Evolutionary conservation across 148 eudicot species (phyloP).

Genomic region (Salicornia ramosissima): DNA sequence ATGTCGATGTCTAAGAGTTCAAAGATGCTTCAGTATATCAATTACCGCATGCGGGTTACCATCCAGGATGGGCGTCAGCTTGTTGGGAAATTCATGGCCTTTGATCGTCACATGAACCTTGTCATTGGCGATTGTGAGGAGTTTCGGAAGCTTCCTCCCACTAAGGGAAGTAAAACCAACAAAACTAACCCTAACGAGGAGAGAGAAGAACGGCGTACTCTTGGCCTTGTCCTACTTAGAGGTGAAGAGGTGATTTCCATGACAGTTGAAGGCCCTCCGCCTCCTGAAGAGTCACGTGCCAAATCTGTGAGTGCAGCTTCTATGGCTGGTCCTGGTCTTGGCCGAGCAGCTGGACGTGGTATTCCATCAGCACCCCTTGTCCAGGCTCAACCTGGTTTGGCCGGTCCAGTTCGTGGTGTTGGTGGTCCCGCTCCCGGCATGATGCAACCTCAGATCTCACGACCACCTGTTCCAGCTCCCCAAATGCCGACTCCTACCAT

Average conservation of each 20-base stretch:
- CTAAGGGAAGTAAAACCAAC: conserved; percentile 43
- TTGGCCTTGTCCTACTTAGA: conserved; percentile 80
- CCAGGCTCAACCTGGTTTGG: conserved; percentile 77
- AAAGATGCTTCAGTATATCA: conserved; percentile 93
- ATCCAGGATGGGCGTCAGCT: conserved; percentile 93
- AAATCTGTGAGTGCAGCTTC: conserved; percentile 44
- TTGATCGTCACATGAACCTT: conserved; percentile 98
- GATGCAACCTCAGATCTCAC: conserved; percentile 96
- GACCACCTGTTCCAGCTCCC: conserved; percentile 53
- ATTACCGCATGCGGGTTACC: conserved; percentile 91
- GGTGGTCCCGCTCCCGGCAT: conserved; percentile 91
- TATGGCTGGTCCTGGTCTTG: conserved; percentile 61
- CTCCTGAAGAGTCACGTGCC: conserved; percentile 78
- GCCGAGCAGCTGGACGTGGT: conserved; percentile 84
- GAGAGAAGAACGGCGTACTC: conserved; percentile 76
- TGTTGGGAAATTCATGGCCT: conserved; percentile 91
- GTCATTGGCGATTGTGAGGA: conserved; percentile 95
- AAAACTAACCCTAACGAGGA: conserved; percentile 36
- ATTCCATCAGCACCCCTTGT: conserved; percentile 49
- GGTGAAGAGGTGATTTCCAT: conserved; percentile 92
- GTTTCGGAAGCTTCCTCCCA: conserved; percentile 77
- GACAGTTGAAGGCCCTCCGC: conserved; percentile 98
- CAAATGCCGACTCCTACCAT: conserved; percentile 39
- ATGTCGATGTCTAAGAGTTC: conserved; percentile 99
- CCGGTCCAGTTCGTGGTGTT: conserved; percentile 86